A percentile compares a stretch with the other conserved stretches of the same genome.
These are phyloP conservation scores for Symbiodinium pilosum DNA, from an alignment of 73 alveolate genomes.

Conservation along the genomic window DNA sequence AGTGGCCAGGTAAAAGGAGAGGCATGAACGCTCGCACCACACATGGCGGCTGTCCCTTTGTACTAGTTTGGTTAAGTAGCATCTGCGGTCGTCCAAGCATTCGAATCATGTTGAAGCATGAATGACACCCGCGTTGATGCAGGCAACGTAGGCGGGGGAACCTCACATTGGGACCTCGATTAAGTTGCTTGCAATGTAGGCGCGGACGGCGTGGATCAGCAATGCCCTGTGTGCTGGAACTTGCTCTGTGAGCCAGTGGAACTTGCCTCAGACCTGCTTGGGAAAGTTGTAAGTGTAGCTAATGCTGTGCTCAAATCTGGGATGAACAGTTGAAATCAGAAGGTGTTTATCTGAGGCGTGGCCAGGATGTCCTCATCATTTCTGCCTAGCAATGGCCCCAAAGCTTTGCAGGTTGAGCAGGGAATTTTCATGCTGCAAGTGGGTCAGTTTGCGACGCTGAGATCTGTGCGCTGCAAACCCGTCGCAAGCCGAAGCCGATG, in stretches of 20 bases:
- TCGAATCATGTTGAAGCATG: background rate
- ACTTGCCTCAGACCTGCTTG: background rate
- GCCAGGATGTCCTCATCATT: slow-evolving; percentile 81
- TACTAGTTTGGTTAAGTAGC: no score
- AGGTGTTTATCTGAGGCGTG: slow-evolving; percentile 31
- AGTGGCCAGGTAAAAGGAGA: no score
- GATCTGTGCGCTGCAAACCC: slow-evolving; percentile 69
- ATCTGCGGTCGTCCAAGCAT: background rate
- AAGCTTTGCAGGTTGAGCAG: no score
- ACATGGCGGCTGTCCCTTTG: no score
- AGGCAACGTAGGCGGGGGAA: background rate
- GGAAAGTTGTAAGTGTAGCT: no score
- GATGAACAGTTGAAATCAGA: background rate
- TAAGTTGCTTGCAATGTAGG: no score
- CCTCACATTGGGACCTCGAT: no score
- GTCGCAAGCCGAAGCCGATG: slow-evolving; percentile 92
- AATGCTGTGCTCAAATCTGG: no score
- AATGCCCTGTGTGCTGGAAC: slow-evolving; percentile 92
- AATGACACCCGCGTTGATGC: background rate
- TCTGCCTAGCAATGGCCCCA: slow-evolving; percentile 23
- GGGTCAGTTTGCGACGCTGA: no score
- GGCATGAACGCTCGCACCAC: no score
- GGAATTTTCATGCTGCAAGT: no score
- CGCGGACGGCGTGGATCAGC: slow-evolving; percentile 44
- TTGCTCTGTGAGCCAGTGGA: slow-evolving; percentile 72